Evolutionary conservation across 768 basidiomycete genomes (phyloP).

Genomic region (Collybia mongolica): DNA sequence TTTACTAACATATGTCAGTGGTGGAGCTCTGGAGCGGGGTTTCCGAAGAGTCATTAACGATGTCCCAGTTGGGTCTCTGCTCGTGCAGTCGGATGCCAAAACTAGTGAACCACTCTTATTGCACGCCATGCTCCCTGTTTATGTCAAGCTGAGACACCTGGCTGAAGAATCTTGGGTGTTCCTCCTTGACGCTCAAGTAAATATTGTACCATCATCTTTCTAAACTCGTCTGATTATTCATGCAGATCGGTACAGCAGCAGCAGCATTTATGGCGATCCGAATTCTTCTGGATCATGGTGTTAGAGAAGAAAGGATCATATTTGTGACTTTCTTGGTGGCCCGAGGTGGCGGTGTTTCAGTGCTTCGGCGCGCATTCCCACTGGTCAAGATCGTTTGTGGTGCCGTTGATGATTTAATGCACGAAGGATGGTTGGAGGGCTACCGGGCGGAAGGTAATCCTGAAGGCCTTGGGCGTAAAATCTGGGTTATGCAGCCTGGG

Average conservation of each 20-base stretch:
- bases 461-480: slow-evolving; percentile 55
- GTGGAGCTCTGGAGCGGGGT: slow-evolving; percentile 88
- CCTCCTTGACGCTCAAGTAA: slow-evolving; percentile 85
- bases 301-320: slow-evolving; percentile 79
- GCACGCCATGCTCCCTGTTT: slow-evolving; percentile 76
- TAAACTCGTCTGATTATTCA: neutral
- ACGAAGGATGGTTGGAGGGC: slow-evolving; percentile 69
- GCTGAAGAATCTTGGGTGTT: slow-evolving; percentile 81
- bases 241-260: slow-evolving; percentile 89
- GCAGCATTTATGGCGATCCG: slow-evolving; percentile 95
- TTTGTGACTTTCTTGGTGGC: slow-evolving; percentile 91
- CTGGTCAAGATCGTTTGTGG: slow-evolving; percentile 81
- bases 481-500: slow-evolving; percentile 85
- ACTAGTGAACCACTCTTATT: slow-evolving; percentile 89
- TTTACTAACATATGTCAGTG: slow-evolving; percentile 41
- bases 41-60: slow-evolving; percentile 87
- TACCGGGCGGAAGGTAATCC: slow-evolving; percentile 49
- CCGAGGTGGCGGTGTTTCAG: slow-evolving; percentile 72
- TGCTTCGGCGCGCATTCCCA: slow-evolving; percentile 84
- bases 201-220: slow-evolving; percentile 1
- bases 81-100: slow-evolving; percentile 84
- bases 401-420: slow-evolving; percentile 75
- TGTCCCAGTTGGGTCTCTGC: slow-evolving; percentile 81
- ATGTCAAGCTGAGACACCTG: slow-evolving; percentile 60
- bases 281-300: slow-evolving; percentile 89